These are phyloP conservation scores for Platanthera zijinensis DNA, from an alignment of 106 monocot species.

Conservation along the genomic window DNA sequence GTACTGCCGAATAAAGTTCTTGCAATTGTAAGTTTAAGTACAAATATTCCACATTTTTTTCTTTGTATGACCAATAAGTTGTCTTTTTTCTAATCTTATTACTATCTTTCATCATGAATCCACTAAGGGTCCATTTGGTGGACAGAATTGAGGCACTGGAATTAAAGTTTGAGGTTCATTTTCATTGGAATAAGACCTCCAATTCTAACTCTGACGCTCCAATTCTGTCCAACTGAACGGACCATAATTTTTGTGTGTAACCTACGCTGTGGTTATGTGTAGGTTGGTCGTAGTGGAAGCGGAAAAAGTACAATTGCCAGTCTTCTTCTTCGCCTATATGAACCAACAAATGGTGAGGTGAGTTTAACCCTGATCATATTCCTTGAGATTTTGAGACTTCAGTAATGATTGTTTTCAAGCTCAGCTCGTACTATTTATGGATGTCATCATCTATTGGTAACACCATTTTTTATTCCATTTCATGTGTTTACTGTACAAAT, in stretches of 20 bases:
- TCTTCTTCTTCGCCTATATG: slow-evolving; percentile 82
- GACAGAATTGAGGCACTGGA: no score
- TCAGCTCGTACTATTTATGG: neutral
- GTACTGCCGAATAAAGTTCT: slow-evolving; percentile 71
- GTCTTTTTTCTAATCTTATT: neutral
- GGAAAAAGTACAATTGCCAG: slow-evolving; percentile 91
- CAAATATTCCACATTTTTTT: neutral
- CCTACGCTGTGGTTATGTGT: slow-evolving; percentile 16
- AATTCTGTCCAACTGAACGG: no score
- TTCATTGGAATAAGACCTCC: no score
- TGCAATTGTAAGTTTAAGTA: slow-evolving; percentile 69
- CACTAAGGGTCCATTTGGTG: neutral
- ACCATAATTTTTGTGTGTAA: neutral
- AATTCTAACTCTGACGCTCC: no score
- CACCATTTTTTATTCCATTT: neutral
- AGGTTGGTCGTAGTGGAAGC: slow-evolving; percentile 99
- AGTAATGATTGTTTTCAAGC: neutral
- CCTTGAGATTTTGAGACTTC: neutral
- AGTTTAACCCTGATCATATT: slow-evolving; percentile 10
- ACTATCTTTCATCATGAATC: neutral
- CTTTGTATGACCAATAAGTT: neutral
- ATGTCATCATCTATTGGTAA: neutral
- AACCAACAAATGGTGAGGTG: slow-evolving; percentile 85
- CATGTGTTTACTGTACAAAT: neutral
- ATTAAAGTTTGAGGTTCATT: no score